phyloP scores from a whole-genome alignment of 768 basidiomycete genomes.

The Solioccasus polychromus region DNA sequence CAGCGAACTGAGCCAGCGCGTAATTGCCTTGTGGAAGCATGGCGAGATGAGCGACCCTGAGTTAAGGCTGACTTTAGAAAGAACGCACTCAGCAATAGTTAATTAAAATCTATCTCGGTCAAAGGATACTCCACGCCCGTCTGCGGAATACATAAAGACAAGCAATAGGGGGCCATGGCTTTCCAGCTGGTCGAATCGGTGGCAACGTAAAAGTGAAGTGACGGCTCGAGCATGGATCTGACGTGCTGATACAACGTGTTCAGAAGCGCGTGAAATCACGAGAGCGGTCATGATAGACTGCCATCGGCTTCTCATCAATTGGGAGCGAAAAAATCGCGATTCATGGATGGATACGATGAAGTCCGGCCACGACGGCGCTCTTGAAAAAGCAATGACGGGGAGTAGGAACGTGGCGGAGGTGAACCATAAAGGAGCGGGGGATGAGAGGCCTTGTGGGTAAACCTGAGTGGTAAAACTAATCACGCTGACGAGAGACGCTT shows the following conservation, averaged over 20 bases:
- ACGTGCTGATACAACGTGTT: constrained; percentile 36
- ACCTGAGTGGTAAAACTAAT: constrained; percentile 18
- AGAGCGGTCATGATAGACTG: constrained; percentile 32
- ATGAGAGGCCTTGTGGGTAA: constrained; percentile 14
- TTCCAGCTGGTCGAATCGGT: constrained; percentile 19
- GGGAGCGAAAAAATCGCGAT: constrained; percentile 21
- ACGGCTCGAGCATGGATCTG: constrained; percentile 30
- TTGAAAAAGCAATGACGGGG: constrained; percentile 11
- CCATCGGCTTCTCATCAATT: constrained; percentile 26
- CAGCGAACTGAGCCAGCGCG: constrained; percentile 37
- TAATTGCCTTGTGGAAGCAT: constrained; percentile 35
- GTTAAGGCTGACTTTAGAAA: constrained; percentile 19
- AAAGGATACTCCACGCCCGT: constrained; percentile 32
- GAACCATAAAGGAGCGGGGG: constrained; percentile 11
- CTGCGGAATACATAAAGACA: constrained; percentile 37
- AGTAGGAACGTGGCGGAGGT: constrained; percentile 5
- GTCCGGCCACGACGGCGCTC: constrained; percentile 17
- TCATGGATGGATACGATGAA: constrained; percentile 15
- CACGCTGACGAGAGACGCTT: constrained; percentile 19
- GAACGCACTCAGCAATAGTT: constrained; percentile 24
- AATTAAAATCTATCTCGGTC: constrained; percentile 35
- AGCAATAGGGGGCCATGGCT: constrained; percentile 31
- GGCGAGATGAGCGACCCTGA: constrained; percentile 30
- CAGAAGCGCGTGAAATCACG: constrained; percentile 35
- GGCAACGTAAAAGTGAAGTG: constrained; percentile 34